Percentiles rank a stretch among this genome's conserved stretches.
Evolutionary conservation across 345 rosid genomes (phyloP).

Genomic region (Linum tenue): DNA sequence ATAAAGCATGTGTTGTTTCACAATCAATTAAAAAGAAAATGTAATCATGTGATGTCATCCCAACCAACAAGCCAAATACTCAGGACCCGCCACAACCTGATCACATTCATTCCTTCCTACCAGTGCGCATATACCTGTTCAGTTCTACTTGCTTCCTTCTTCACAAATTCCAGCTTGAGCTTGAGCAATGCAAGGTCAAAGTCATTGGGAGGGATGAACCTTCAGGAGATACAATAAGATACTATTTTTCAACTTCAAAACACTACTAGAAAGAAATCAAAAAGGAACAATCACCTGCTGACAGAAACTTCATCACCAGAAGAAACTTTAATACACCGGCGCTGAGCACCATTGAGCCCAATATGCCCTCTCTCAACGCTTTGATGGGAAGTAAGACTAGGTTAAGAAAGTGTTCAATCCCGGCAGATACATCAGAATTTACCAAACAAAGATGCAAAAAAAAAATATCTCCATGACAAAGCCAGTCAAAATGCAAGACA

Average conservation of each 20-base stretch:
- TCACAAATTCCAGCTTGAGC: conserved; percentile 83
- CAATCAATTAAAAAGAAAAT: too few species aligned
- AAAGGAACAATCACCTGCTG: conserved; percentile 38
- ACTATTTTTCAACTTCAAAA: neutral
- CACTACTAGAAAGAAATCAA: neutral
- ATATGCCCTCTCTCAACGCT: conserved; percentile 47
- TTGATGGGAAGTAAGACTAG: conserved; percentile 62
- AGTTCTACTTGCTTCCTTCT: conserved; percentile 62
- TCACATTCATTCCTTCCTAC: too few species aligned
- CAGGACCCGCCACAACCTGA: too few species aligned
- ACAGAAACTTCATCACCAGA: conserved; percentile 61
- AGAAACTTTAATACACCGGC: conserved; percentile 77
- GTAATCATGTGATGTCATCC: too few species aligned
- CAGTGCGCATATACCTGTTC: conserved; percentile 47
- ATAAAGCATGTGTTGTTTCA: too few species aligned
- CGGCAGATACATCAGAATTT: too few species aligned
- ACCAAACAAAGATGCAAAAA: conserved; percentile 1
- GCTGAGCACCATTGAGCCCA: conserved; percentile 77
- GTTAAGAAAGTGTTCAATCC: conserved; percentile 31
- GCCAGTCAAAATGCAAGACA: neutral
- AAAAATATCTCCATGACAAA: neutral
- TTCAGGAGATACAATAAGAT: conserved; percentile 14
- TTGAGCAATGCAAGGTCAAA: conserved; percentile 69
- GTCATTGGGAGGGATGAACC: conserved; percentile 73
- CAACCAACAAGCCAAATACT: too few species aligned